These are phyloP conservation scores for Solanum boliviense DNA, from an alignment of 257 asterid species.

Conservation along the genomic window DNA sequence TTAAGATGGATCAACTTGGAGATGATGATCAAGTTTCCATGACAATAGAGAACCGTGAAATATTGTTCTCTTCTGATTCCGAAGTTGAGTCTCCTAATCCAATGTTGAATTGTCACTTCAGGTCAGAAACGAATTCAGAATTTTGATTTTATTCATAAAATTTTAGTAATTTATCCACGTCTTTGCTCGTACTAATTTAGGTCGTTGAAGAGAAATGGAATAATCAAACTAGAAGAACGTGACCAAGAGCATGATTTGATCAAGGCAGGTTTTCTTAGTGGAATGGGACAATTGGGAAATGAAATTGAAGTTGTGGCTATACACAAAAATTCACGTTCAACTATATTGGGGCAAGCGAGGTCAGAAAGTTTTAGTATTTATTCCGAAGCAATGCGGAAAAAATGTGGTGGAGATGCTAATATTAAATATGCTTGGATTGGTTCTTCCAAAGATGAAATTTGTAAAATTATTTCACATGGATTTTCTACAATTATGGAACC, in stretches of 20 bases:
- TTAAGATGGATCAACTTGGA: neutral
- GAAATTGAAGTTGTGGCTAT: conserved; percentile 18
- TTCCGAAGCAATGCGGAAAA: conserved; percentile 22
- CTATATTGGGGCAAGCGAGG: conserved; percentile 10
- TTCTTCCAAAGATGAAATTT: conserved; percentile 20
- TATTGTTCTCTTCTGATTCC: neutral
- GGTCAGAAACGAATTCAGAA: neutral
- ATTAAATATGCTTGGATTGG: conserved; percentile 39
- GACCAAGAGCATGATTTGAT: conserved; percentile 1
- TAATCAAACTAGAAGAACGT: conserved; percentile 18
- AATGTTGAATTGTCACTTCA: neutral
- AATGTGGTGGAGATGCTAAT: conserved; percentile 38
- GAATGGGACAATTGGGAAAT: conserved; percentile 7
- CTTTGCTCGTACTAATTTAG: neutral
- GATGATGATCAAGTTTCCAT: neutral
- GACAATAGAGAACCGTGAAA: neutral
- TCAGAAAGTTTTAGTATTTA: conserved; percentile 17
- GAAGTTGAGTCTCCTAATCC: neutral
- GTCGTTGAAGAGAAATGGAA: conserved; percentile 7
- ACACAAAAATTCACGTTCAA: conserved; percentile 15
- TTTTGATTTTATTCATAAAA: neutral
- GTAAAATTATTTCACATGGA: conserved; percentile 22
- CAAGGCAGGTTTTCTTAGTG: conserved; percentile 5
- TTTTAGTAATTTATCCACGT: neutral
- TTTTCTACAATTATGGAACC: conserved; percentile 8